A percentile compares a stretch with the other conserved stretches of the same genome.
Evolutionary conservation across 768 basidiomycete genomes (phyloP).

Genomic region (Mrakia frigida): DNA sequence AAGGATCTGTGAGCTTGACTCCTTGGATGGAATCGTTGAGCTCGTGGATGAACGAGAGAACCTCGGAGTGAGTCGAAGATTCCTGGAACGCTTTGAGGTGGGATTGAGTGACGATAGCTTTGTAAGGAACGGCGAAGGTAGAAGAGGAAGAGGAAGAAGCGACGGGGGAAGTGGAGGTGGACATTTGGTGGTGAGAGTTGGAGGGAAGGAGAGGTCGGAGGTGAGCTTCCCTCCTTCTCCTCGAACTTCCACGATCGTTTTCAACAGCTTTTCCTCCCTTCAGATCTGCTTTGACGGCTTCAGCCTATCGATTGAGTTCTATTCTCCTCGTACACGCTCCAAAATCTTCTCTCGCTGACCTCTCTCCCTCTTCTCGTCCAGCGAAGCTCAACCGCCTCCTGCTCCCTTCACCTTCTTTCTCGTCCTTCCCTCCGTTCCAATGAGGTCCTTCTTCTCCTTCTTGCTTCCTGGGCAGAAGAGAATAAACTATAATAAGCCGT

Average conservation of each 20-base stretch:
- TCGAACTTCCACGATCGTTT: background rate
- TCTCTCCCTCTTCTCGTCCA: no score
- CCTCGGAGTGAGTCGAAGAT: conserved; percentile 62
- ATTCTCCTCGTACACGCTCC: background rate
- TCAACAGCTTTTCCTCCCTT: background rate
- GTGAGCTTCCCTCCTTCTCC: background rate
- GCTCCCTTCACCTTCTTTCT: no score
- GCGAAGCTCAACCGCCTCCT: no score
- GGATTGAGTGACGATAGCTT: conserved; percentile 66
- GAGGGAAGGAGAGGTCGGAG: background rate
- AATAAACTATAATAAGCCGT: no score
- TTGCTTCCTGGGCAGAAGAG: no score
- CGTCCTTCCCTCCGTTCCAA: no score
- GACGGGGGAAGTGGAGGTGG: background rate
- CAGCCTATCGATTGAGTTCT: background rate
- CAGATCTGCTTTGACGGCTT: background rate
- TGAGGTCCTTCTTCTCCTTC: no score
- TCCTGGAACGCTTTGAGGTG: conserved; percentile 78
- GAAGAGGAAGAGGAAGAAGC: background rate
- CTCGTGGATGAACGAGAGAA: conserved; percentile 64
- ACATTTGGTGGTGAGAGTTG: background rate
- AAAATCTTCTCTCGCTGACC: no score
- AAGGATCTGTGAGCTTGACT: conserved; percentile 62
- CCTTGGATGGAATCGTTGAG: conserved; percentile 72
- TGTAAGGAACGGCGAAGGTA: conserved; percentile 49